Conservation (phyloP, 2,329 filamentous ascomycete genomes). For the Colletotrichum sp. region DNA sequence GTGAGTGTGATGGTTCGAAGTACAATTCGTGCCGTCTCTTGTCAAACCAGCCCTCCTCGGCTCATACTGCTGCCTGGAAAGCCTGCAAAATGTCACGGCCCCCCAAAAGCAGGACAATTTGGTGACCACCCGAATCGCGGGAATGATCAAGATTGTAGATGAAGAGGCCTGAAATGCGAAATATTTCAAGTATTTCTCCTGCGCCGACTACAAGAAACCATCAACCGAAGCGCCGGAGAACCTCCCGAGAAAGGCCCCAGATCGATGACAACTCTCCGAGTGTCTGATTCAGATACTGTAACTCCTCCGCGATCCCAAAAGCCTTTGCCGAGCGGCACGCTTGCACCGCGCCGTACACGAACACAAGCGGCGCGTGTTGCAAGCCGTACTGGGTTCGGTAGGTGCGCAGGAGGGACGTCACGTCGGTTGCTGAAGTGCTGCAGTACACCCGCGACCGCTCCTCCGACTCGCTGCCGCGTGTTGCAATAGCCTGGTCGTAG, state of each 20-base stretch:
- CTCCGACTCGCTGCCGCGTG: not conserved
- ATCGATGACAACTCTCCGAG: not conserved
- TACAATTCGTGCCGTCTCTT: no score
- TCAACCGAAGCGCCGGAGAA: not conserved
- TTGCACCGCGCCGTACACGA: constrained; percentile 28
- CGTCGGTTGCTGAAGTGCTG: constrained; percentile 24
- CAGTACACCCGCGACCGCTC: constrained; percentile 17
- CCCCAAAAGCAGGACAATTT: no score
- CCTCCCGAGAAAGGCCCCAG: not conserved
- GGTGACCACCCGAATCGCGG: no score
- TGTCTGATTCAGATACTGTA: not conserved
- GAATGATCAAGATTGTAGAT: no score
- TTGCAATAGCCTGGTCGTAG: constrained; percentile 20
- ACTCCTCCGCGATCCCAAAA: not conserved
- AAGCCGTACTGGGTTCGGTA: constrained; percentile 27
- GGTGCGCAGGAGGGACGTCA: constrained; percentile 23
- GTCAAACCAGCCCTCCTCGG: no score
- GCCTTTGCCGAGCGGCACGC: constrained; percentile 18
- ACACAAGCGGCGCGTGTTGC: constrained; percentile 23
- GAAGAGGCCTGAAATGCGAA: no score
- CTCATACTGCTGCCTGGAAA: no score
- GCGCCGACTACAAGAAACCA: not conserved
- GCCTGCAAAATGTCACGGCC: no score
- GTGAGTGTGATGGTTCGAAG: no score
- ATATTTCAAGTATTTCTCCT: no score